Evolutionary conservation across 225 moss, liverwort and hornwort species (phyloP), one percentile per base, ranked within the genome.

Genomic region (Lunularia cruciata): DNA sequence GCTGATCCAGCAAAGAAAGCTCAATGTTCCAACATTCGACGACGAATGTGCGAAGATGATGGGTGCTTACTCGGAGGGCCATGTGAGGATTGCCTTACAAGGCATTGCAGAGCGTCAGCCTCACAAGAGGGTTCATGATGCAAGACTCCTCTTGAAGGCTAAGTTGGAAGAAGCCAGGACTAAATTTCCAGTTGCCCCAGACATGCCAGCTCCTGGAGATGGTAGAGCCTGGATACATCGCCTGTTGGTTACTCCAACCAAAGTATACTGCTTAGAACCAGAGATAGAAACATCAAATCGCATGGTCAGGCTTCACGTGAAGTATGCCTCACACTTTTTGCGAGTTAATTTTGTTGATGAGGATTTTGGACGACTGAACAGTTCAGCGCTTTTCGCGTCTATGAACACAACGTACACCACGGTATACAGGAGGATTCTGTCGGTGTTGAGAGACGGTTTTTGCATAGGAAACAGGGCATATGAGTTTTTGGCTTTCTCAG

Each of bases 311-410:
- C 43, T 88, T 22, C 69, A 85, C 70, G 63, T 30, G 37, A 63
- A 81, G 59, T 61, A 81, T 56, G 85, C 88, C 28, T 78, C 87
- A 61, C 82, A 81, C 36, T 95, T 95, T 68, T 61, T 95, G 33
- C 88, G 95, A 4, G 85, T 95, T 19, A 85, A 87, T 5, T 95
- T 95, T 25, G 73, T 84, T 1, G 95, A 95, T 57, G 95, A 95
- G 79, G 85, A 90, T 56, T 67, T 38, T 46, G 74, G 67, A 27
- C 67, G 23, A 28, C 63, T 84, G 13, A 53, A 59, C 28, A 78
- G 87, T 36, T 54, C 67, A 61, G 85, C 84, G 51, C 83, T 62
- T 80, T 79, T 68, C 81, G 84, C 45, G 76, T 76, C 35, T 65
- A 2, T 19, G 19, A 70, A 63, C 51, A 58, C 71, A 66, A 84